Evolutionary conservation across 2,329 filamentous ascomycete species (phyloP).

Genomic region (Cladobotryum protrusum): DNA sequence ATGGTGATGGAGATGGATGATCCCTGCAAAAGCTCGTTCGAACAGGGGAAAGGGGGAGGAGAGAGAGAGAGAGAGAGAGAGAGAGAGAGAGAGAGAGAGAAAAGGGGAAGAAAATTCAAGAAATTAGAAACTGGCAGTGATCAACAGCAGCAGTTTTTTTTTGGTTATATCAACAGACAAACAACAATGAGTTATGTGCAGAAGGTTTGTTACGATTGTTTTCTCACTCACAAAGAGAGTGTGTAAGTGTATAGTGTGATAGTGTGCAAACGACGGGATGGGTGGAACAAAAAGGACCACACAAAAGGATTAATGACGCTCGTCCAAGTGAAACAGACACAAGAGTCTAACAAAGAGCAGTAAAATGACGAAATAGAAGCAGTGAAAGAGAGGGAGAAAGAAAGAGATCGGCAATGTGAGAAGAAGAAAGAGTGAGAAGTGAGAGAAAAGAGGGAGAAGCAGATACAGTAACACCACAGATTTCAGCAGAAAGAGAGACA

Average conservation of each 20-base stretch:
- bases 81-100: not conserved
- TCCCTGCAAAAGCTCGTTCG: too few species aligned
- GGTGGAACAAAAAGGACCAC: not conserved
- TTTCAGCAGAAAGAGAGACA: conserved; percentile 8
- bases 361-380: not conserved
- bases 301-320: not conserved
- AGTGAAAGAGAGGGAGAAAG: conserved; percentile 7
- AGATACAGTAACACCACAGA: not conserved
- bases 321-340: not conserved
- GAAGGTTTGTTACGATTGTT: not conserved
- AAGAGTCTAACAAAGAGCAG: not conserved
- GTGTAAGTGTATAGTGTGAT: not conserved
- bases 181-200: not conserved
- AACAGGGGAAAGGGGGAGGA: not conserved
- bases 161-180: not conserved
- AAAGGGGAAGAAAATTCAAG: not conserved
- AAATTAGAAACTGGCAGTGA: not conserved
- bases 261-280: too few species aligned
- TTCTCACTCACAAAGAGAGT: conserved; percentile 5
- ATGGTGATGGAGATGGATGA: conserved; percentile 1
- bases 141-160: not conserved
- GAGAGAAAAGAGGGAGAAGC: conserved; percentile 8
- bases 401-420: conserved; percentile 13
- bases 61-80: not conserved
- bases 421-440: conserved; percentile 13